Evolutionary conservation across 352 stramenopile genomes (phyloP).

Genomic region (Phytopythium montanum): DNA sequence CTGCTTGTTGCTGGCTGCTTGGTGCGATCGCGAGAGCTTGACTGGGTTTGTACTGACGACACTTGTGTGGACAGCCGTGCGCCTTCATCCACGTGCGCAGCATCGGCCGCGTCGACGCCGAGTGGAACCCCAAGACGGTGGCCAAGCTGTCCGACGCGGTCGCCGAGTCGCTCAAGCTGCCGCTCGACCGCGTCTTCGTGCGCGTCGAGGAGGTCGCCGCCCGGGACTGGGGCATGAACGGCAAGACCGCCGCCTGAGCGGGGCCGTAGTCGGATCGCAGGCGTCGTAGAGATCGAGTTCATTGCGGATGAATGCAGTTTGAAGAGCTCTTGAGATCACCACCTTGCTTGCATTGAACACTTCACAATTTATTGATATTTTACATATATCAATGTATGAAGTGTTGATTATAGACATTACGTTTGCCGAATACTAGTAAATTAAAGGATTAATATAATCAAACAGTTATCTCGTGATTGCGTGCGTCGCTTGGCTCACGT

Average conservation of each 20-base stretch:
- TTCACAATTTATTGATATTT: no score
- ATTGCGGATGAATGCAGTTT: no score
- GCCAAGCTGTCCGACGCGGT: constrained; percentile 17
- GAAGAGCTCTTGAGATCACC: no score
- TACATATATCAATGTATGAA: no score
- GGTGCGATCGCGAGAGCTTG: background rate
- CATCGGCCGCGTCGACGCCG: constrained; percentile 22
- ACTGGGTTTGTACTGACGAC: background rate
- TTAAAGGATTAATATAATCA: no score
- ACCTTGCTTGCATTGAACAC: no score
- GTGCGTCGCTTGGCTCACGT: no score
- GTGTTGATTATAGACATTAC: no score
- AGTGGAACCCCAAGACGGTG: constrained; percentile 23
- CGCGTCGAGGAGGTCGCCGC: constrained; percentile 29
- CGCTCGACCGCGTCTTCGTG: constrained; percentile 24
- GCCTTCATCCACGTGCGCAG: constrained; percentile 26
- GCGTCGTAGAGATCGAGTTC: no score
- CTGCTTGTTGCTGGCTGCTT: background rate
- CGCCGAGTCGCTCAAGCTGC: constrained; percentile 18
- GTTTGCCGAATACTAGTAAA: no score
- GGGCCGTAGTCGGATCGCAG: no score
- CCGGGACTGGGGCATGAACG: constrained; percentile 23
- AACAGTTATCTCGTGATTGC: no score
- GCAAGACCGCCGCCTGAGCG: constrained; percentile 13
- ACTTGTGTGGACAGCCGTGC: constrained; percentile 12